Evolutionary conservation across 169 alveolate species (phyloP), one percentile per base, ranked within the genome.

Genomic region (Fabrea salina): DNA sequence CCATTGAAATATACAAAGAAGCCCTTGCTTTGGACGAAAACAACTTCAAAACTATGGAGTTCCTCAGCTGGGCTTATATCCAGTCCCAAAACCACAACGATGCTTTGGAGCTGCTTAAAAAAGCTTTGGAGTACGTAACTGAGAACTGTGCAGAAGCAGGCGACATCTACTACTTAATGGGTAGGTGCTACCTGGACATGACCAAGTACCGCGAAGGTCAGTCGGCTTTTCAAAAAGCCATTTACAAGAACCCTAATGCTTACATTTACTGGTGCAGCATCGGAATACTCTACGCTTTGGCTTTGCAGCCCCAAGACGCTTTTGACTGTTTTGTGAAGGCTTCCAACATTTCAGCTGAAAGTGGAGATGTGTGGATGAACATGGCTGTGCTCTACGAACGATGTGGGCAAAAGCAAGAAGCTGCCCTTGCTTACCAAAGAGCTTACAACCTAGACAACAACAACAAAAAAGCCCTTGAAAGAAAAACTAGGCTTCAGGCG

Each of bases 351-450:
- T 54, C 72, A 25, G 77, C 82, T 3, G 54, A 80, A 2, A 75
- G 79, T 54, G 40, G 75, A 6, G 92, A 86, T 25, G 75, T 85
- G 19, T 86, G 92, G 92, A 72, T 53, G 49, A 86, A 86, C 54
- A 56, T 86, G 30, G 92, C 87, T 39, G 85, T 83, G 1, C 75
- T 86, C 0, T 86, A 86, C 58, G 92, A 86, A 66, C 83, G 80
- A 51, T 86, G 92, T 58, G 80, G 79, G 68, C 85, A 86, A 57
- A 79, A 79, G 19, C 89, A 82, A 7, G 92, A 86, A 61, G 92
- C 92, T 5, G 43, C 70, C 6, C 82, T 82, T 27, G 89, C 89
- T 33, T 86, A 86, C 57, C 66, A 58, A 13, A 81, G 86, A 35
- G 89, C 72, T 4, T 70, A 68, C 25, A 86, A 82, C 37, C 7